Evolutionary conservation across 768 basidiomycete genomes (phyloP), one percentile per base, ranked within the genome.

Genomic region (Boletus subcaerulescens): DNA sequence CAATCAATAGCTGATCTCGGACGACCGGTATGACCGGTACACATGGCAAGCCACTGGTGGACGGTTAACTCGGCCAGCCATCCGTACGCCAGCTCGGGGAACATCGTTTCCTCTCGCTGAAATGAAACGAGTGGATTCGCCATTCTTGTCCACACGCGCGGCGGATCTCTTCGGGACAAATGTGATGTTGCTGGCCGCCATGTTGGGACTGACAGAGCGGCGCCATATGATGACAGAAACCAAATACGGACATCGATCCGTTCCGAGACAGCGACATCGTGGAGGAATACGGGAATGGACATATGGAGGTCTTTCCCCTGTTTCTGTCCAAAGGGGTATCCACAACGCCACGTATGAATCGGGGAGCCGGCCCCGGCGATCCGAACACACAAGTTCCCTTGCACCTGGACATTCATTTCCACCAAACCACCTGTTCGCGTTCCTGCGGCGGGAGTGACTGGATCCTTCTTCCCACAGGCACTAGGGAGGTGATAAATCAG

Each of bases 401-500:
- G 51, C 12, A 13, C 41, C 20, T 41, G 3, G 26, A 17, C 24
- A 15, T 38, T 15, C 9, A 39, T 43, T 33, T 39, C 41, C 15
- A 32, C 29, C 10, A 4, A 17, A 6, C 33, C 33, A 35, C 33
- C 33, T 29, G 29, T n/a, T n/a, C 8, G 8, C 26, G 33, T 31
- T 32, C 44, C 15, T 46, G 58, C 12, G n/a, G 24, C 15, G 31
- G 5, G 38, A 36, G 20, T 39, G 49, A 15, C 26, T 31, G 18
- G 35, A 8, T 17, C 2, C 22, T 44, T 31, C 59, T 33, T 60
- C 26, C 18, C 39, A 42, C 42, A 36, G 18, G 26, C 36, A 38
- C 18, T 13, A 58, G 88, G 85, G 65, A 29, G 33, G 86, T 86
- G 64, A 87, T 87, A 86, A 74, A 77, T 58, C 81, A 85, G 57